phyloP scores from a whole-genome alignment of 495 filamentous ascomycete genomes.

The Polyplosphaeria fusca region DNA sequence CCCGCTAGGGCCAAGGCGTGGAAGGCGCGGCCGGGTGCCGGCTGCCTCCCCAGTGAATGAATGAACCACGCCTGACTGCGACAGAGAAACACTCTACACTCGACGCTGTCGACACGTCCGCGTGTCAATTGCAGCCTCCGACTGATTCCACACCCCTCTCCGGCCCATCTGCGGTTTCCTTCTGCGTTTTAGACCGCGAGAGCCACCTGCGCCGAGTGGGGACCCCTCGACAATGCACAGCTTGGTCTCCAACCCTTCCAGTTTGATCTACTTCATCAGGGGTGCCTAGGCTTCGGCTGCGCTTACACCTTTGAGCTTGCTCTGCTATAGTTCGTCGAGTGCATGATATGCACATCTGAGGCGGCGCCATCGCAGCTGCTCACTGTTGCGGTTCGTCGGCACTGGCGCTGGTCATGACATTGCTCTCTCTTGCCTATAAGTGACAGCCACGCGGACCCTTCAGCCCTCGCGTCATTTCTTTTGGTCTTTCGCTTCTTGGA shows the following conservation, averaged over 20 bases:
- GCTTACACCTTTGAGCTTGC: neutral
- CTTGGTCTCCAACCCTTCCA: slow-evolving; percentile 12
- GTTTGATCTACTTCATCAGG: slow-evolving; percentile 22
- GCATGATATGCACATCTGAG: slow-evolving; percentile 25
- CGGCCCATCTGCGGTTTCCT: neutral
- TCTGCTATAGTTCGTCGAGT: neutral
- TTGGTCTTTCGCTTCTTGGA: slow-evolving; percentile 6
- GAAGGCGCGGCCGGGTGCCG: too few relatives aligned
- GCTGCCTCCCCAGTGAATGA: too few relatives aligned
- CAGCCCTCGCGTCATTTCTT: slow-evolving; percentile 18
- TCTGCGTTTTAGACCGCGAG: neutral
- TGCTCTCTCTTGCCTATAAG: slow-evolving; percentile 13
- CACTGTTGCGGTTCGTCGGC: neutral
- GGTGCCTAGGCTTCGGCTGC: slow-evolving; percentile 22
- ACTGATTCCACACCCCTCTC: neutral
- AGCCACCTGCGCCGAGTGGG: neutral
- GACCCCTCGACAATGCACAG: slow-evolving; percentile 16
- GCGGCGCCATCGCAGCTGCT: slow-evolving; percentile 10
- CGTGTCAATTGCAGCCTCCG: slow-evolving; percentile 25
- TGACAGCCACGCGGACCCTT: neutral
- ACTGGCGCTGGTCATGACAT: neutral
- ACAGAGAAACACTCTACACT: too few relatives aligned
- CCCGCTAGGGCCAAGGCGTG: too few relatives aligned
- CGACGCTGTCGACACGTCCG: too few relatives aligned
- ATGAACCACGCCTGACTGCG: too few relatives aligned